Base-by-base conservation (phyloP, 2,329 filamentous ascomycete genomes). In the Dryadomyces sulphureus region DNA sequence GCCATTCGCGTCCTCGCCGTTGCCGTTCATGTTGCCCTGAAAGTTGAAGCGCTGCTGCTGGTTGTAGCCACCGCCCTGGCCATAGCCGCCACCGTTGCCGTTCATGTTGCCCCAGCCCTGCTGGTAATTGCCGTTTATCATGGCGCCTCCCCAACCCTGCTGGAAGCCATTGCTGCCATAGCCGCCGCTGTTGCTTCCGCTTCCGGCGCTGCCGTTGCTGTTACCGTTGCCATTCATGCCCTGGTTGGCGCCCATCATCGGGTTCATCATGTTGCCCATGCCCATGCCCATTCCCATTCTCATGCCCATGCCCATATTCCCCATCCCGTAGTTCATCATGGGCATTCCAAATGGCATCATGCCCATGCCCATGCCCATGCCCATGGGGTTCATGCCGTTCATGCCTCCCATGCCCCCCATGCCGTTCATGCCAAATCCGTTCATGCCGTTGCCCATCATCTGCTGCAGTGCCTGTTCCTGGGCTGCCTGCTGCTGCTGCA, bases 401-500 rank as follows among this genome's bases (percentile, higher is more conserved):
- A 43, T 42, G 0, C 44, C 46, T n/a, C 52, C 50, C 49, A 57
- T 57, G 7, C 54, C 56, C 43, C 49, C 32, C 56, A 59, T 57
- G 20, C 55, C 54, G 56, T 68, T 68, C 36, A 59, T 48, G 30
- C 27, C 32, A 42, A 48, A 48, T 7, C 27, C 41, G 44, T 40
- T 38, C 59, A 68, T 67, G 43, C 66, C 68, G 63, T 72, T 72
- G 45, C 61, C 61, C 54, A 17, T 16, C 42, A 43, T 41, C 20
- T 30, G 35, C 30, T 62, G 63, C 61, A 67, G 65, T 61, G 66
- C 65, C 25, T 55, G 59, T 45, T 61, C 64, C 55, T 68, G 67
- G 57, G 19, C 25, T 27, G 34, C 20, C 14, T 61, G 64, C 47
- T 71, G 69, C 71, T 58, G 63, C 65, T 73, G 75, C 77, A 79